These are phyloP conservation scores for Tylopilus vinaceipallidus DNA, from an alignment of 768 basidiomycete species.

Conservation along the genomic window DNA sequence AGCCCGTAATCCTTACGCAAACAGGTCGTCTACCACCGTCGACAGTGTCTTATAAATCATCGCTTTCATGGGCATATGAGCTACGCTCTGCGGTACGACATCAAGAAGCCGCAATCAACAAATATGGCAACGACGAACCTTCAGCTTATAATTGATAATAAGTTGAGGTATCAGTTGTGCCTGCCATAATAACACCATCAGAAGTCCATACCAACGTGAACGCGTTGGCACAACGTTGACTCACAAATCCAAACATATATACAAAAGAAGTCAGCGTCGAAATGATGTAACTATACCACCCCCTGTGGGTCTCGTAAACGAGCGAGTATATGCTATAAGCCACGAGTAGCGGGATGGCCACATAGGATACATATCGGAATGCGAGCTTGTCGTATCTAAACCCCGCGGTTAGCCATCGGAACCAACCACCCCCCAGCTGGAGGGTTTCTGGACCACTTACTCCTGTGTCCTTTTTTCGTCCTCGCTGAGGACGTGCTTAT, in stretches of 20 bases:
- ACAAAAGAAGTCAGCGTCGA: slow-evolving; percentile 91
- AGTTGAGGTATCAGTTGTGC: slow-evolving; percentile 84
- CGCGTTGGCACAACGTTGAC: slow-evolving; percentile 34
- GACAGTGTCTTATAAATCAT: slow-evolving; percentile 95
- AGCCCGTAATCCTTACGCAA: slow-evolving; percentile 56
- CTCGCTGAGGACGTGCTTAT: slow-evolving; percentile 95
- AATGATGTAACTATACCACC: slow-evolving; percentile 97
- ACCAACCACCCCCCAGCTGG: slow-evolving; percentile 32
- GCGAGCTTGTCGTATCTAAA: slow-evolving; percentile 85
- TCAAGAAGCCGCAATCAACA: slow-evolving; percentile 6
- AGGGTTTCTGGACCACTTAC: slow-evolving; percentile 42
- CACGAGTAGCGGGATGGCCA: slow-evolving; percentile 76
- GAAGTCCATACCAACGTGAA: slow-evolving; percentile 1
- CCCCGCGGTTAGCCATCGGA: slow-evolving; percentile 4
- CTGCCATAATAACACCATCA: slow-evolving; percentile 38
- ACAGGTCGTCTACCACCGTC: slow-evolving; percentile 89
- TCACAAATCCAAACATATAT: slow-evolving; percentile 97
- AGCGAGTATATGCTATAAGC: slow-evolving; percentile 80
- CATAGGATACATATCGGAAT: slow-evolving; percentile 92
- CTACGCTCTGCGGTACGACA: slow-evolving; percentile 63
- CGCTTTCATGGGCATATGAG: slow-evolving; percentile 98
- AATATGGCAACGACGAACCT: slow-evolving; percentile 47
- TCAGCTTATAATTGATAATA: slow-evolving; percentile 97
- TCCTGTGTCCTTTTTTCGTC: slow-evolving; percentile 98
- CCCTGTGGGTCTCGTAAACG: slow-evolving; percentile 78